Base-by-base conservation (phyloP, 2,329 filamentous ascomycete genomes). In the Septoria linicola region DNA sequence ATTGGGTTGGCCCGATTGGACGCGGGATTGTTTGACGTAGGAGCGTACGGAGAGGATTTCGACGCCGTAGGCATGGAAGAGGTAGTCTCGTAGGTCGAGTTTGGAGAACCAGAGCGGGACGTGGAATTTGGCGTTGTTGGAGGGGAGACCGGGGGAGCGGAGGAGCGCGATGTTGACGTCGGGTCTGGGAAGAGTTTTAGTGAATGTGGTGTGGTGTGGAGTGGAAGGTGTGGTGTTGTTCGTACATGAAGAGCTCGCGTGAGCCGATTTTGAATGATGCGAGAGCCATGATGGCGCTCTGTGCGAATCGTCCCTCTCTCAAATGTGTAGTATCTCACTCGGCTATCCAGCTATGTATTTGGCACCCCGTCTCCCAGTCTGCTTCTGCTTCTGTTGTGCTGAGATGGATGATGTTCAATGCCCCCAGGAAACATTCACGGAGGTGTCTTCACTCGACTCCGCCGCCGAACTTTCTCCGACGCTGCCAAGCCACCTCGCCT, bases 91-190 rank as follows among this genome's bases (percentile, higher is more conserved):
- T 35, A 99, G 76, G 70, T 99, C 93, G 72, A 97, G 85, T 75
- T 99, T 99, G 78, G 89, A 95, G 78, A 96, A 90, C 63, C 82
- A 84, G 63, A 97, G 80, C 8, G 93, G 93, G 25, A 96, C 92
- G 65, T 85, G 80, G 81, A 99, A 99, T 64, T 84, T 86, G 58
- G 92, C 93, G 69, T 88, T 89, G 69, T 84, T 86, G 16, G 91
- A 83, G 6, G 88, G 85, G 47, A 88, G 80, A 60, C 81, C 78
- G 23, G 83, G 81, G 52, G 84, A 86, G 61, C 84, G 86, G 63
- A 95, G 76, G 65, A 97, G 81, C 54, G 86, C 85, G 66, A 97
- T 76, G 59, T 83, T 81, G 74, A 95, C 88, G 67, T 86, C 83
- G 45, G 92, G 92, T 54, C 91, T 96, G 66, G 13, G 8, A 6